A percentile compares a stretch with the other conserved stretches of the same genome.
phyloP scores from a whole-genome alignment of 306 rosid species.

The Lotus japonicus region DNA sequence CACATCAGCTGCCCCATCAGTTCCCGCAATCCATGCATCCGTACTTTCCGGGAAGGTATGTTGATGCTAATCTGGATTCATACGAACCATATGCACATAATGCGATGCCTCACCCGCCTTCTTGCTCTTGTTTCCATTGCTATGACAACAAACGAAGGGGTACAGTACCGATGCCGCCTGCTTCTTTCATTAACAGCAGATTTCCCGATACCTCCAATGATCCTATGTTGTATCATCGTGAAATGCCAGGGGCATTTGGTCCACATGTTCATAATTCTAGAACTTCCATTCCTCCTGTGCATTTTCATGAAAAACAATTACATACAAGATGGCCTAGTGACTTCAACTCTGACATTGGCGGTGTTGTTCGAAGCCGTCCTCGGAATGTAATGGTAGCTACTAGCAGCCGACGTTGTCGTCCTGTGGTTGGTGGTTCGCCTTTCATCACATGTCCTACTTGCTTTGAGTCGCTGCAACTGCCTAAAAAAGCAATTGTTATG shows the following conservation, averaged over 20 bases:
- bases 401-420: conserved; percentile 53
- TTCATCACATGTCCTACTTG: conserved; percentile 79
- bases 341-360: conserved; percentile 56
- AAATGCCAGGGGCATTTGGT: conserved; percentile 45
- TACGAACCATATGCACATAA: conserved; percentile 48
- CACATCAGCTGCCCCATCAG: conserved; percentile 51
- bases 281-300: conserved; percentile 35
- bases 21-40: conserved; percentile 62
- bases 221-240: conserved; percentile 49
- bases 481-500: conserved; percentile 41
- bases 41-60: conserved; percentile 58
- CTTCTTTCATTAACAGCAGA: conserved; percentile 47
- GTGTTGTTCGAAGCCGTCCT: conserved; percentile 39
- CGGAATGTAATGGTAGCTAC: conserved; percentile 46
- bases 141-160: conserved; percentile 44
- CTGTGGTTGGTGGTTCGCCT: conserved; percentile 87
- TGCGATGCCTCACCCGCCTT: conserved; percentile 56
- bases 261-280: conserved; percentile 48
- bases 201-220: conserved; percentile 53
- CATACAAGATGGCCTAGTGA: conserved; percentile 77
- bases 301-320: conserved; percentile 37
- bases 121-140: conserved; percentile 79
- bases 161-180: conserved; percentile 41
- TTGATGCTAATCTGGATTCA: conserved; percentile 44
- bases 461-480: conserved; percentile 68